Evolutionary conservation across 371 early-diverging fungal species (phyloP).

Genomic region (Mucor plumbeus): DNA sequence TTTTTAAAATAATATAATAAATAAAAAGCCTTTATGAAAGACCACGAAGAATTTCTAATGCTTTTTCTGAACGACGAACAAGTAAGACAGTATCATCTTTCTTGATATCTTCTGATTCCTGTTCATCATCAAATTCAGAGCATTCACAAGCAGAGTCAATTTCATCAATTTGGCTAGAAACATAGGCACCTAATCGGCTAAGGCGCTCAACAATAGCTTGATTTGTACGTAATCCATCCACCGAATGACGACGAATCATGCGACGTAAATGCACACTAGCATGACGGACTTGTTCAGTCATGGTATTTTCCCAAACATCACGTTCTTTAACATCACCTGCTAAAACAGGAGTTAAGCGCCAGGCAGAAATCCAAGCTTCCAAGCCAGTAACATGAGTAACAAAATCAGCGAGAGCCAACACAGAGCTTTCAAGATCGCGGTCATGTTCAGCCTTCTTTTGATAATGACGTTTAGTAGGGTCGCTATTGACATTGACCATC

Average conservation of each 20-base stretch:
- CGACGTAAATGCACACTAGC: constrained; percentile 35
- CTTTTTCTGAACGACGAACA: constrained; percentile 29
- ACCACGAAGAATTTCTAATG: constrained; percentile 44
- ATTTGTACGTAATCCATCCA: constrained; percentile 40
- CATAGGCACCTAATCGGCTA: constrained; percentile 34
- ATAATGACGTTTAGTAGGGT: not conserved
- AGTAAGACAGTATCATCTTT: constrained; percentile 16
- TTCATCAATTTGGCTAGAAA: constrained; percentile 29
- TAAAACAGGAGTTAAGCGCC: constrained; percentile 25
- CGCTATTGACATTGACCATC: not conserved
- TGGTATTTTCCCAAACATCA: constrained; percentile 22
- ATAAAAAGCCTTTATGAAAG: constrained; percentile 15
- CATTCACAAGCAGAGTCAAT: constrained; percentile 36
- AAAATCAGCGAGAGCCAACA: constrained; percentile 46
- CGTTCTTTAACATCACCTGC: constrained; percentile 14
- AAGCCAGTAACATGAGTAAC: constrained; percentile 42
- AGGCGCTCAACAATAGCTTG: constrained; percentile 39
- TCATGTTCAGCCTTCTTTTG: constrained; percentile 2
- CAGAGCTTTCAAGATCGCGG: constrained; percentile 39
- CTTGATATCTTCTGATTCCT: constrained; percentile 2
- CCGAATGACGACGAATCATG: constrained; percentile 42
- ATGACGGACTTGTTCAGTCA: constrained; percentile 32
- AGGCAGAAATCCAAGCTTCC: constrained; percentile 50
- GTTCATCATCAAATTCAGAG: constrained; percentile 24
- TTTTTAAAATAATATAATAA: constrained; percentile 1